phyloP scores from a whole-genome alignment of 352 stramenopile species.

The Elongisporangium undulatum region DNA sequence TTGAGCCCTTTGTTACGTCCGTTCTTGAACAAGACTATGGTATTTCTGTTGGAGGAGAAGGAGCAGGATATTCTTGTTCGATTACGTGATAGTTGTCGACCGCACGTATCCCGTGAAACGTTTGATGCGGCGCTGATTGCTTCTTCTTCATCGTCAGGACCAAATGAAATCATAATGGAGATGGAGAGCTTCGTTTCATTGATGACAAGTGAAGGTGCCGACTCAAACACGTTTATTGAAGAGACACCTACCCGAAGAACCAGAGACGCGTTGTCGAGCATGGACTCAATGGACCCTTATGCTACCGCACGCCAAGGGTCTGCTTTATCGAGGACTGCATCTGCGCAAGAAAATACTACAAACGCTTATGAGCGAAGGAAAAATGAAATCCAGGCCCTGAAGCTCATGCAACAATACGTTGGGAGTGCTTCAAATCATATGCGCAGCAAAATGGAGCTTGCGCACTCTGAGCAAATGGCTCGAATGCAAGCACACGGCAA shows the following conservation, averaged over 20 bases:
- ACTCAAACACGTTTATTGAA: constrained; percentile 13
- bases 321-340: constrained; percentile 4
- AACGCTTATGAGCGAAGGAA: constrained; percentile 60
- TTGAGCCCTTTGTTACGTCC: constrained; percentile 83
- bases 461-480: constrained; percentile 71
- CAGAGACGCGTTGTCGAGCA: constrained; percentile 53
- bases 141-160: constrained; percentile 40
- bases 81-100: constrained; percentile 56
- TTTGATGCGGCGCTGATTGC: constrained; percentile 80
- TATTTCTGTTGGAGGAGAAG: constrained; percentile 64
- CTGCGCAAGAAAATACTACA: not conserved
- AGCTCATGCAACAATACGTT: constrained; percentile 87
- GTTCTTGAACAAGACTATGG: constrained; percentile 86
- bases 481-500: constrained; percentile 52
- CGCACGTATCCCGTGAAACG: constrained; percentile 74
- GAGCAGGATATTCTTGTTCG: constrained; percentile 47
- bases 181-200: constrained; percentile 41
- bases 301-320: constrained; percentile 14
- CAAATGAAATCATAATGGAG: constrained; percentile 45
- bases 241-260: constrained; percentile 19
- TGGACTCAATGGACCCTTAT: constrained; percentile 67
- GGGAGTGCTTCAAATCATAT: constrained; percentile 87
- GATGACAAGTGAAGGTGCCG: constrained; percentile 23
- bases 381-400: constrained; percentile 73
- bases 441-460: constrained; percentile 84